A percentile compares a stretch with the other conserved stretches of the same genome.
Conservation (phyloP, 2,329 filamentous ascomycete species). For the Fusarium transvaalense region DNA sequence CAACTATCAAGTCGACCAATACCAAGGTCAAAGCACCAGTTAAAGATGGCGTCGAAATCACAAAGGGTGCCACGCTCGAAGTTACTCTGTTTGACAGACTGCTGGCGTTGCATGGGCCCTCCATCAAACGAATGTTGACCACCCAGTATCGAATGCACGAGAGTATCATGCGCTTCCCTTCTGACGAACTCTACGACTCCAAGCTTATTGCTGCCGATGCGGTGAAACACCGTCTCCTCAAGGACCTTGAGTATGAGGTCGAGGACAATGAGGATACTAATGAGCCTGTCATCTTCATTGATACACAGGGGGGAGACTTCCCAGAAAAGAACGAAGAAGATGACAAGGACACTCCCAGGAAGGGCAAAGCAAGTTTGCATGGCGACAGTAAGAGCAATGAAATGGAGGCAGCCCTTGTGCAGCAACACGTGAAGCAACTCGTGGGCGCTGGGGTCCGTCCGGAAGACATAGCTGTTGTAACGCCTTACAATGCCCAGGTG, state of each 20-base stretch:
- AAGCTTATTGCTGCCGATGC: constrained; percentile 83
- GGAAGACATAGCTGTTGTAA: constrained; percentile 91
- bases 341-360: constrained; percentile 62
- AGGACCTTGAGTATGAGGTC: constrained; percentile 82
- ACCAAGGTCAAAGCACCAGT: constrained; percentile 59
- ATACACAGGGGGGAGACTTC: constrained; percentile 95
- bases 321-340: constrained; percentile 85
- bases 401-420: constrained; percentile 86
- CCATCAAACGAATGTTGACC: constrained; percentile 94
- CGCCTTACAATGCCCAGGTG: constrained; percentile 95
- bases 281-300: constrained; percentile 92
- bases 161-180: constrained; percentile 94
- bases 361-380: constrained; percentile 59
- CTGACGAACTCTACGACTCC: constrained; percentile 85
- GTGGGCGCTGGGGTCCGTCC: constrained; percentile 83
- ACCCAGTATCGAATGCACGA: constrained; percentile 99
- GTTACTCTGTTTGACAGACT: constrained; percentile 94
- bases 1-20: constrained; percentile 88
- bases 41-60: constrained; percentile 55
- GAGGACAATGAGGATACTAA: constrained; percentile 85
- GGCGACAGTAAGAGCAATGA: constrained; percentile 88
- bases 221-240: constrained; percentile 81
- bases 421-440: constrained; percentile 79
- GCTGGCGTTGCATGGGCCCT: constrained; percentile 80
- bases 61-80: constrained; percentile 75